Evolutionary conservation across 2,329 filamentous ascomycete species (phyloP).

Genomic region (Arachnopeziza araneosa): DNA sequence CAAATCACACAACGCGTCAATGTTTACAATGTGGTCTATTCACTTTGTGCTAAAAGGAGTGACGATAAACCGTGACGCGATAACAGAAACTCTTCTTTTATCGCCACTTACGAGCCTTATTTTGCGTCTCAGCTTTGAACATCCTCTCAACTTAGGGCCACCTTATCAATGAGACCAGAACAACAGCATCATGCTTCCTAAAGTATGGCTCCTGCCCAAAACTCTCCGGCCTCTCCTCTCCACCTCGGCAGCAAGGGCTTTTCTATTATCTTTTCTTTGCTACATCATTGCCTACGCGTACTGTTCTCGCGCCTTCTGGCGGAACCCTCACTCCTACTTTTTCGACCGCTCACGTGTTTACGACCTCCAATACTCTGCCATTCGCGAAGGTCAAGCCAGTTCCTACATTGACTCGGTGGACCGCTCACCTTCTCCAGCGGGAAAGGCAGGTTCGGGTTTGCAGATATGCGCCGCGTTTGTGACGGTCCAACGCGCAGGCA

Average conservation of each 20-base stretch:
- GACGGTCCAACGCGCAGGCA: background rate
- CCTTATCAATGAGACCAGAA: too few species aligned
- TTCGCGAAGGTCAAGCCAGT: conserved; percentile 1
- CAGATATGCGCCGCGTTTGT: background rate
- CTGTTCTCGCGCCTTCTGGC: background rate
- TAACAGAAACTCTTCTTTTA: too few species aligned
- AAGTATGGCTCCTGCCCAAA: background rate
- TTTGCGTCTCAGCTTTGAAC: too few species aligned
- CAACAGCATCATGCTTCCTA: background rate
- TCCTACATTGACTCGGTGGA: background rate
- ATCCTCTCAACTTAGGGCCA: too few species aligned
- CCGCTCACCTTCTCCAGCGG: background rate
- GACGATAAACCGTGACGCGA: too few species aligned
- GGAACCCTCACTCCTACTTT: conserved; percentile 4
- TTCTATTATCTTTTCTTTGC: background rate
- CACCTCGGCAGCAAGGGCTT: background rate
- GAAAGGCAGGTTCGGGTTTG: background rate
- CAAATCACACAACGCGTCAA: too few species aligned
- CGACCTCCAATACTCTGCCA: background rate
- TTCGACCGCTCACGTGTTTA: conserved; percentile 2
- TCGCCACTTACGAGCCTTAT: too few species aligned
- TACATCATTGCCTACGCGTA: background rate
- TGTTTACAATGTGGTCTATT: too few species aligned
- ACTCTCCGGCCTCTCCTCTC: background rate
- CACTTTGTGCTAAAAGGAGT: too few species aligned